A percentile compares a stretch with the other conserved stretches of the same genome.
Evolutionary conservation across 1,139 yeast species (phyloP).

Genomic region (Magnusiomyces magnusii): DNA sequence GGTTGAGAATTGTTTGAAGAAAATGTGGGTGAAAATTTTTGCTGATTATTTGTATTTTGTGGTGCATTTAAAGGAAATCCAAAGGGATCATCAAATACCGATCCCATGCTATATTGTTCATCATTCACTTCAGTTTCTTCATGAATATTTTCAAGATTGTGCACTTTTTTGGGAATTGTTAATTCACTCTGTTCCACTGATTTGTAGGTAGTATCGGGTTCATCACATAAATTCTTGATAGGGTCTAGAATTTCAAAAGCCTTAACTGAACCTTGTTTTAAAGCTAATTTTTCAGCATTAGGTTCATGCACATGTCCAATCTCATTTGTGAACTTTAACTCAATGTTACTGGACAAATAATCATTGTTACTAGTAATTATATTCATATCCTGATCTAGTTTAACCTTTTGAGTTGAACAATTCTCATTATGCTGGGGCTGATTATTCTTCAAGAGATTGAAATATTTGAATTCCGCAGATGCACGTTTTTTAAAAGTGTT

Average conservation of each 20-base stretch:
- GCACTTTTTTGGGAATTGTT: background rate
- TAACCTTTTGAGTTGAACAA: too few relatives aligned
- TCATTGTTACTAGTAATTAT: too few relatives aligned
- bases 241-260: too few relatives aligned
- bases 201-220: too few relatives aligned
- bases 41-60: background rate
- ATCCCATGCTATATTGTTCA: background rate
- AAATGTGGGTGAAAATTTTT: background rate
- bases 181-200: background rate
- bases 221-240: too few relatives aligned
- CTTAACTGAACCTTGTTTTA: too few relatives aligned
- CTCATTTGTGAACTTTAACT: too few relatives aligned
- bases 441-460: background rate
- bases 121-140: background rate
- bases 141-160: background rate
- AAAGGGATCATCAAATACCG: background rate
- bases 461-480: background rate
- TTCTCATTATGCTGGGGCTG: background rate
- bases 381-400: background rate
- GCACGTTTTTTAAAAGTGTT: background rate
- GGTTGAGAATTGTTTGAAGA: background rate
- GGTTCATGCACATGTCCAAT: too few relatives aligned
- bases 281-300: too few relatives aligned
- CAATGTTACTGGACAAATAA: too few relatives aligned
- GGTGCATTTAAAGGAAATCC: conserved; percentile 1